Evolutionary conservation across 1,139 yeast genomes (phyloP).

Genomic region (Yarrowia galli): DNA sequence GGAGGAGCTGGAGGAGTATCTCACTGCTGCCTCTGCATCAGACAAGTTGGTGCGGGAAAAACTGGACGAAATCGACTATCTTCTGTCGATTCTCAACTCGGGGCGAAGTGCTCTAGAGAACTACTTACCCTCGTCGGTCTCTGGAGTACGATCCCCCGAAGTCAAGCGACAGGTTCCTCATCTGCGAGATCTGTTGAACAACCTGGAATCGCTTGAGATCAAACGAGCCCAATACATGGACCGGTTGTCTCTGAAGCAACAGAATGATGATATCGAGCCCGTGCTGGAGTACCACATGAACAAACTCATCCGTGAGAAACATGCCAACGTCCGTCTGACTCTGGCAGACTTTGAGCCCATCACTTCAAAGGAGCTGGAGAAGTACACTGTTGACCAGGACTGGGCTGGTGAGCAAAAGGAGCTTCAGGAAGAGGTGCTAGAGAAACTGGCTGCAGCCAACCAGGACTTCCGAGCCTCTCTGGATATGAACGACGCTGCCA

Average conservation of each 20-base stretch:
- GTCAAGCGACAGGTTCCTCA: slow-evolving; percentile 54
- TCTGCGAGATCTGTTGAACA: slow-evolving; percentile 52
- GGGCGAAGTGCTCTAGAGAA: slow-evolving; percentile 55
- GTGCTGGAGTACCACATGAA: slow-evolving; percentile 38
- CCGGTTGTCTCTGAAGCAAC: slow-evolving; percentile 44
- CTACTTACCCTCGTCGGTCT: slow-evolving; percentile 61
- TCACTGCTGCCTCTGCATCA: slow-evolving; percentile 66
- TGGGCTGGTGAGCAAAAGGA: slow-evolving; percentile 54
- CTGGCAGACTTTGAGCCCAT: slow-evolving; percentile 49
- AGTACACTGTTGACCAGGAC: slow-evolving; percentile 55
- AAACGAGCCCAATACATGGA: slow-evolving; percentile 46
- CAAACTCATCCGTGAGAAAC: slow-evolving; percentile 43
- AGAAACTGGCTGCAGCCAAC: slow-evolving; percentile 56
- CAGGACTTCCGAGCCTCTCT: slow-evolving; percentile 51
- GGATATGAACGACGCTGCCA: slow-evolving; percentile 49
- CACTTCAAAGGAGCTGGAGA: slow-evolving; percentile 46
- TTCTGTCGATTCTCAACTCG: slow-evolving; percentile 57
- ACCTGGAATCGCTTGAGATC: slow-evolving; percentile 41
- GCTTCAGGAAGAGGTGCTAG: slow-evolving; percentile 57
- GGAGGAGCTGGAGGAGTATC: slow-evolving; percentile 57
- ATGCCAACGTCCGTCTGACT: slow-evolving; percentile 44
- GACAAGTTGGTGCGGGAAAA: slow-evolving; percentile 61
- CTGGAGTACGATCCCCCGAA: slow-evolving; percentile 55
- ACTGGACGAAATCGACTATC: slow-evolving; percentile 56
- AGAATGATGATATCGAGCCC: slow-evolving; percentile 48